These are phyloP conservation scores for Hemisphaericaspora lyxosophila DNA, from an alignment of 1,139 yeast genomes.

Conservation along the genomic window DNA sequence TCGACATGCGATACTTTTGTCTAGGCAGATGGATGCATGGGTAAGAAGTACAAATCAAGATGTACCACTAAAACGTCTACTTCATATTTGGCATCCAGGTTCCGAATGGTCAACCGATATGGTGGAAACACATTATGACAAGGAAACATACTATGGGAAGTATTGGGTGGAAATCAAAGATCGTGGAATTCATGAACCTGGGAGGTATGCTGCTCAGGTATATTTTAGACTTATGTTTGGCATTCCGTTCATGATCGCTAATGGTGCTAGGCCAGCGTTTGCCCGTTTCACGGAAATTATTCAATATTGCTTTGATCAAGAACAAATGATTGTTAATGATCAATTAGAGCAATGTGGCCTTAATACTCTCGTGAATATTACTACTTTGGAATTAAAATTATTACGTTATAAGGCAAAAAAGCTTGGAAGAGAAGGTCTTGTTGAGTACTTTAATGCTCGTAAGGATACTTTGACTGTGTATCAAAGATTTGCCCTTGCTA, in stretches of 20 bases:
- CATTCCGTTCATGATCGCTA: slow-evolving; percentile 30
- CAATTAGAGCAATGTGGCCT: slow-evolving; percentile 23
- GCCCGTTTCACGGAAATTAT: slow-evolving; percentile 27
- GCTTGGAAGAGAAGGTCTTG: slow-evolving; percentile 18
- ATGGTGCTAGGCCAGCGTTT: slow-evolving; percentile 40
- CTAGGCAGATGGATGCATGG: slow-evolving; percentile 23
- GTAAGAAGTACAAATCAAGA: background rate
- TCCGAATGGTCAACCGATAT: background rate
- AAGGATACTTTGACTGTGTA: slow-evolving; percentile 23
- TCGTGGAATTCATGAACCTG: background rate
- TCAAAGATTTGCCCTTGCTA: slow-evolving; percentile 30
- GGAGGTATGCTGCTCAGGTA: slow-evolving; percentile 22
- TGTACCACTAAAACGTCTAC: background rate
- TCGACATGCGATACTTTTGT: slow-evolving; percentile 24
- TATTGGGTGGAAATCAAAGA: background rate
- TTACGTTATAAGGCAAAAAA: slow-evolving; percentile 20
- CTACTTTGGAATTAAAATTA: slow-evolving; percentile 20
- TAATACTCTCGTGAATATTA: slow-evolving; percentile 15
- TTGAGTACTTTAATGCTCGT: slow-evolving; percentile 16
- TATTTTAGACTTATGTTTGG: slow-evolving; percentile 37
- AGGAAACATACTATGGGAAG: background rate
- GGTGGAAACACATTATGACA: background rate
- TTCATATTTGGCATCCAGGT: background rate
- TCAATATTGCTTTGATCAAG: slow-evolving; percentile 20
- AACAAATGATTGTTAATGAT: slow-evolving; percentile 22